Percentiles rank a stretch among this genome's conserved stretches.
These are phyloP conservation scores for Colletotrichum cereale DNA, from an alignment of 2,329 filamentous ascomycete genomes.

Conservation along the genomic window DNA sequence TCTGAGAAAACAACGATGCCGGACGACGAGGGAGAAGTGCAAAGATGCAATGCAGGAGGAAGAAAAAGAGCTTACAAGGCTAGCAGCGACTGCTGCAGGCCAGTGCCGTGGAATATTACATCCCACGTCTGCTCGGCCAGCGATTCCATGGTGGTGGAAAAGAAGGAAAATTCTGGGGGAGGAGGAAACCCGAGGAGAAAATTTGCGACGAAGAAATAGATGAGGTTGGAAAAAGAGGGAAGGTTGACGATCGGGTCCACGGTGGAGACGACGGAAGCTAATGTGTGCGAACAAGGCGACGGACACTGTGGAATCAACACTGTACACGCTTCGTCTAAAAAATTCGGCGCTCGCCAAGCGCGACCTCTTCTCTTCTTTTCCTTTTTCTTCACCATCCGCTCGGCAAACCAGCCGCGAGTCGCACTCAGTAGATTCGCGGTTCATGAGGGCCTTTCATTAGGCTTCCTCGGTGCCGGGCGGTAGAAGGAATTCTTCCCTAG, in stretches of 20 bases:
- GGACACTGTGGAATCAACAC: constrained; percentile 27
- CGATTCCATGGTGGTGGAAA: constrained; percentile 73
- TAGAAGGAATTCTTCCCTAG: constrained; percentile 75
- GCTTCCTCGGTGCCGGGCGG: constrained; percentile 67
- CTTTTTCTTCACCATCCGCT: constrained; percentile 54
- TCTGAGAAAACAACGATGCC: constrained; percentile 36
- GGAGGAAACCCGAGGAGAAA: constrained; percentile 1
- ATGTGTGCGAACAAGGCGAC: not conserved
- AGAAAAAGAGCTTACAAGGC: constrained; percentile 72
- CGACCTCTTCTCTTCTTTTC: constrained; percentile 46
- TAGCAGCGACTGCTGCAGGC: constrained; percentile 82
- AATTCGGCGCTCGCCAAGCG: constrained; percentile 20
- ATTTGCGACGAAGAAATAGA: constrained; percentile 38
- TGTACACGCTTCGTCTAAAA: constrained; percentile 39
- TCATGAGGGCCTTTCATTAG: constrained; percentile 66
- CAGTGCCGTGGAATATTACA: constrained; percentile 83
- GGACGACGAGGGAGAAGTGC: constrained; percentile 30
- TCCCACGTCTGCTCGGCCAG: constrained; percentile 82
- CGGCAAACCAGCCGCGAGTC: constrained; percentile 49
- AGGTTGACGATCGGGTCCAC: constrained; percentile 39
- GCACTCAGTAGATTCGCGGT: constrained; percentile 44
- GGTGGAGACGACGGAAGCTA: constrained; percentile 35
- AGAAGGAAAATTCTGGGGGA: not conserved
- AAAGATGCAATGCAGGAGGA: constrained; percentile 46
- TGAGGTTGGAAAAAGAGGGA: constrained; percentile 38